phyloP scores from a whole-genome alignment of 768 basidiomycete genomes.

The Lactarius sanguifluus region DNA sequence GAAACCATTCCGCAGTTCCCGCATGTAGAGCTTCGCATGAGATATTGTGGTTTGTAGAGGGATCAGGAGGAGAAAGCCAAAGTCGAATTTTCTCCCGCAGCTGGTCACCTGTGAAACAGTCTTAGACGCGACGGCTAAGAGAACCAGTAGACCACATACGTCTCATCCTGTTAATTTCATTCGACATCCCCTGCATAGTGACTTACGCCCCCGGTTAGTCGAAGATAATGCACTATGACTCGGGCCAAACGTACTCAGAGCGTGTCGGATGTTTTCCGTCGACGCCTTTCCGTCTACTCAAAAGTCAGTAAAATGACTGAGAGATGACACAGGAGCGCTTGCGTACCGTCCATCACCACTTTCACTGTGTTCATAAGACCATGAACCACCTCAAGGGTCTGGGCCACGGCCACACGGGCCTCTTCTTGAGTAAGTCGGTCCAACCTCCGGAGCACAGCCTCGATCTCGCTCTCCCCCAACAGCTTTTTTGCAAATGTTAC shows the following conservation, averaged over 20 bases:
- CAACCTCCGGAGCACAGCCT: conserved; percentile 6
- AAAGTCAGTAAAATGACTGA: not conserved
- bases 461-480: conserved; percentile 8
- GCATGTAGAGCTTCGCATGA: not conserved
- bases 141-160: not conserved
- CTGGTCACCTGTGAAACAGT: not conserved
- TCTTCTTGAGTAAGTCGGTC: conserved; percentile 21
- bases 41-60: not conserved
- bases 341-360: conserved; percentile 15
- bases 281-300: conserved; percentile 2
- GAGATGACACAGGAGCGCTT: not conserved
- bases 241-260: not conserved
- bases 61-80: conserved; percentile 6
- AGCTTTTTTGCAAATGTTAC: conserved; percentile 10
- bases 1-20: conserved; percentile 12
- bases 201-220: conserved; percentile 2
- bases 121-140: not conserved
- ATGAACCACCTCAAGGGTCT: conserved; percentile 11
- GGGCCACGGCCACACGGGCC: conserved; percentile 5
- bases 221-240: not conserved
- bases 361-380: conserved; percentile 18
- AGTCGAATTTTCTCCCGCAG: not conserved
- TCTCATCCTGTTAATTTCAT: conserved; percentile 3
- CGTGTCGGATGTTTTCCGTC: not conserved
- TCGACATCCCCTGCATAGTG: conserved; percentile 6